Percentiles rank a stretch among this genome's conserved stretches.
These are phyloP conservation scores for Botrytis cinerea DNA, from an alignment of 2,329 filamentous ascomycete genomes.

Conservation along the genomic window DNA sequence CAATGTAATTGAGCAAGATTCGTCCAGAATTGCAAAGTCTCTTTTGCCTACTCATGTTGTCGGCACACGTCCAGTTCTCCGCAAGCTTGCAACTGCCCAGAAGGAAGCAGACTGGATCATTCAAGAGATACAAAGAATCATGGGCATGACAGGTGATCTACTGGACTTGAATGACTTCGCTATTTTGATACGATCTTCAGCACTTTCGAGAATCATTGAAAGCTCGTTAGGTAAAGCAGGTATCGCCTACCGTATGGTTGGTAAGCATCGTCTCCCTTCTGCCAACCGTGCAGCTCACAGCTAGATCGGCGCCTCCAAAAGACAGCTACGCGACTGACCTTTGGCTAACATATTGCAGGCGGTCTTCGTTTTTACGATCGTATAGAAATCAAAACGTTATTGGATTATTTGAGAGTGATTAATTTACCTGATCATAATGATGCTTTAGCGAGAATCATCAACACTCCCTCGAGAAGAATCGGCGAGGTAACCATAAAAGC, in stretches of 20 bases:
- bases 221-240: conserved; percentile 76
- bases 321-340: not conserved
- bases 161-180: conserved; percentile 77
- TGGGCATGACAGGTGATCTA: conserved; percentile 71
- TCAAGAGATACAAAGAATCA: conserved; percentile 72
- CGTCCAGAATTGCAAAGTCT: conserved; percentile 74
- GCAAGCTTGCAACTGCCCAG: conserved; percentile 68
- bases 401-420: conserved; percentile 87
- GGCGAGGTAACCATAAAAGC: conserved; percentile 76
- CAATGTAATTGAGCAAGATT: conserved; percentile 88
- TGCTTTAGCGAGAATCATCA: conserved; percentile 79
- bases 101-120: conserved; percentile 88
- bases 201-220: conserved; percentile 84
- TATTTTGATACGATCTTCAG: conserved; percentile 81
- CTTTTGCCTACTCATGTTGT: conserved; percentile 78
- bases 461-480: conserved; percentile 77
- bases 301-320: not conserved
- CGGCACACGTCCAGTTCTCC: conserved; percentile 78
- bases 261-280: conserved; percentile 41
- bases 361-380: conserved; percentile 91
- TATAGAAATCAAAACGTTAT: conserved; percentile 78
- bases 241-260: conserved; percentile 90
- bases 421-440: conserved; percentile 86
- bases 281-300: not conserved
- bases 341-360: conserved; percentile 41